Conservation (phyloP, 257 asterid species). For the Eustoma russellianum region DNA sequence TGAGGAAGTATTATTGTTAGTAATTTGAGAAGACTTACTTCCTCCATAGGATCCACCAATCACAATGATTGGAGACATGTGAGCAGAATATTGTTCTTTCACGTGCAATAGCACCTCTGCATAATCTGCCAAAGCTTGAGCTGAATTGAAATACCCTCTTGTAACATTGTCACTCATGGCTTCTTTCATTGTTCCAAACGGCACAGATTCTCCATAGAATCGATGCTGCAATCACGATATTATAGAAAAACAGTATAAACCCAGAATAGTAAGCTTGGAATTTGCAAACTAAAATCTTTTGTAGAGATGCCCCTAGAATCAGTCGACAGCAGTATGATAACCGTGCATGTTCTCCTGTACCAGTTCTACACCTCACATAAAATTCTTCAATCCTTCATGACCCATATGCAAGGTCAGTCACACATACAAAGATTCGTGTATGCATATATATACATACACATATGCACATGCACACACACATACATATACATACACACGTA, state of each 20-base stretch:
- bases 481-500: too few species aligned
- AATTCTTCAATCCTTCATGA: too few species aligned
- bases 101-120: constrained; percentile 51
- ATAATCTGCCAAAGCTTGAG: constrained; percentile 80
- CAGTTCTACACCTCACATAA: too few species aligned
- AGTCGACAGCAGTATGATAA: too few species aligned
- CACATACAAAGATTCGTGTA: too few species aligned
- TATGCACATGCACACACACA: too few species aligned
- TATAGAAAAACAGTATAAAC: background rate
- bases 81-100: constrained; percentile 34
- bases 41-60: constrained; percentile 82
- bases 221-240: constrained; percentile 40
- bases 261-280: background rate
- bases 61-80: constrained; percentile 55
- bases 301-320: too few species aligned
- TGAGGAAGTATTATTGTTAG: too few species aligned
- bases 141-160: constrained; percentile 70
- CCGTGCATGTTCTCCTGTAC: too few species aligned
- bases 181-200: constrained; percentile 39
- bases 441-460: too few species aligned
- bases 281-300: too few species aligned
- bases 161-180: constrained; percentile 28
- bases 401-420: too few species aligned
- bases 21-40: constrained; percentile 27
- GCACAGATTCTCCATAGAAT: constrained; percentile 56